Percentiles rank a stretch among this genome's conserved stretches.
Evolutionary conservation across 1,284 basidiomycete species (phyloP).

Genomic region (Boletellus deceptivus): DNA sequence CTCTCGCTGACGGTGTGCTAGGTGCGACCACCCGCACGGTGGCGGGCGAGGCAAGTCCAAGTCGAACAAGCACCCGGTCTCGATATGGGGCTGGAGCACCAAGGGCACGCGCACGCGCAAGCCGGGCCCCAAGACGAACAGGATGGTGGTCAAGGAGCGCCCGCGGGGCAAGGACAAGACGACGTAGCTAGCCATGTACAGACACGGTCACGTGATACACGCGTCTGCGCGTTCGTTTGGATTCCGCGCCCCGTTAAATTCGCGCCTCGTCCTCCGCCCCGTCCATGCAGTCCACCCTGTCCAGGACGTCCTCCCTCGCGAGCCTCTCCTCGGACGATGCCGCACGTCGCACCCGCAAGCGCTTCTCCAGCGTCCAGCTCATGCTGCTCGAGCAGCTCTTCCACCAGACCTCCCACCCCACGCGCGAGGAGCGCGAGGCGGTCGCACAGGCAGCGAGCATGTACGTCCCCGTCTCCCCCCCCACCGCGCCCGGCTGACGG

Average conservation of each 20-base stretch:
- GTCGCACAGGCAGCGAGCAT: slow-evolving; percentile 59
- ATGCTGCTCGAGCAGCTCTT: slow-evolving; percentile 71
- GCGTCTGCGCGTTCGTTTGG: slow-evolving; percentile 35
- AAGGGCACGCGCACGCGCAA: slow-evolving; percentile 93
- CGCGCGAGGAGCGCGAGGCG: slow-evolving; percentile 65
- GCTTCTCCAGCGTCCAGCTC: slow-evolving; percentile 66
- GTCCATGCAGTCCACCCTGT: slow-evolving; percentile 33
- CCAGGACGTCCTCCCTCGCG: slow-evolving; percentile 46
- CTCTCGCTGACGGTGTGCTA: slow-evolving; percentile 30
- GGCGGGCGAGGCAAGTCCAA: slow-evolving; percentile 98
- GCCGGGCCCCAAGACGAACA: slow-evolving; percentile 88
- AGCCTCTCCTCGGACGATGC: slow-evolving; percentile 43
- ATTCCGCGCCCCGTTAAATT: background rate
- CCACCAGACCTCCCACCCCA: slow-evolving; percentile 66
- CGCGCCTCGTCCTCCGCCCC: background rate
- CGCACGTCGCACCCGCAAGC: slow-evolving; percentile 57
- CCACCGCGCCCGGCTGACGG: slow-evolving; percentile 9
- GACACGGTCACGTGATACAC: slow-evolving; percentile 31
- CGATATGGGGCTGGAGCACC: slow-evolving; percentile 88
- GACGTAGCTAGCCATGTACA: slow-evolving; percentile 3
- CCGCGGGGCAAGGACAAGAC: slow-evolving; percentile 80
- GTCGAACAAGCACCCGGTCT: slow-evolving; percentile 90
- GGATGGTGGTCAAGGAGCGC: slow-evolving; percentile 88
- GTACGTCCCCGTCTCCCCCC: slow-evolving; percentile 41
- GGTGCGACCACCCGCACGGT: slow-evolving; percentile 93